Conservation (phyloP, 1,284 basidiomycete species). For the Trichosporon inkin region DNA sequence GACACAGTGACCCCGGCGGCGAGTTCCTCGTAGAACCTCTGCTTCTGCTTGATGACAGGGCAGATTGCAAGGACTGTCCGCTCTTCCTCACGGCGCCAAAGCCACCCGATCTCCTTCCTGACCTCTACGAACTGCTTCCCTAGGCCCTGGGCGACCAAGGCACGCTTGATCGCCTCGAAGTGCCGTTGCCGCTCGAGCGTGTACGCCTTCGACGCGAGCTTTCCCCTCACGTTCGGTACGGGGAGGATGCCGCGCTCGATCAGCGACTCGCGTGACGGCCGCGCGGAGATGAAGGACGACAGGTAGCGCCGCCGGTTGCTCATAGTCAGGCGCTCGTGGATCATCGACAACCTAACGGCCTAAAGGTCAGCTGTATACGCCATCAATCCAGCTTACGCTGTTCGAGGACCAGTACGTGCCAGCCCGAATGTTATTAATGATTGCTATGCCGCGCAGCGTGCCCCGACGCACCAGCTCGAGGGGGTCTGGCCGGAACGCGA, state of each 20-base stretch:
- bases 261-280: slow-evolving; percentile 17
- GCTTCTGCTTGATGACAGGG: slow-evolving; percentile 24
- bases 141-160: slow-evolving; percentile 13
- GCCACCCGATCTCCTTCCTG: neutral
- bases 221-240: neutral
- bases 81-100: slow-evolving; percentile 14
- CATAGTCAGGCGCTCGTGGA: slow-evolving; percentile 21
- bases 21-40: slow-evolving; percentile 23
- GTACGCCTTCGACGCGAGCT: slow-evolving; percentile 7
- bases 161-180: slow-evolving; percentile 18
- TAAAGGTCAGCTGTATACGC: neutral
- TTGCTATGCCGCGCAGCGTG: slow-evolving; percentile 27
- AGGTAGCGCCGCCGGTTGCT: slow-evolving; percentile 19
- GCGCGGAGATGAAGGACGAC: slow-evolving; percentile 10
- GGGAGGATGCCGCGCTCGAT: slow-evolving; percentile 24
- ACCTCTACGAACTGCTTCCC: slow-evolving; percentile 17
- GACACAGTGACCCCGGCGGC: neutral
- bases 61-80: slow-evolving; percentile 25
- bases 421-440: slow-evolving; percentile 21
- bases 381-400: slow-evolving; percentile 13
- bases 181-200: slow-evolving; percentile 17
- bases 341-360: slow-evolving; percentile 28
- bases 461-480: slow-evolving; percentile 27
- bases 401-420: slow-evolving; percentile 26
- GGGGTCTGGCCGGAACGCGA: slow-evolving; percentile 23